These are phyloP conservation scores for Hymenoscyphus albidus DNA, from an alignment of 2,329 filamentous ascomycete species.

Conservation along the genomic window DNA sequence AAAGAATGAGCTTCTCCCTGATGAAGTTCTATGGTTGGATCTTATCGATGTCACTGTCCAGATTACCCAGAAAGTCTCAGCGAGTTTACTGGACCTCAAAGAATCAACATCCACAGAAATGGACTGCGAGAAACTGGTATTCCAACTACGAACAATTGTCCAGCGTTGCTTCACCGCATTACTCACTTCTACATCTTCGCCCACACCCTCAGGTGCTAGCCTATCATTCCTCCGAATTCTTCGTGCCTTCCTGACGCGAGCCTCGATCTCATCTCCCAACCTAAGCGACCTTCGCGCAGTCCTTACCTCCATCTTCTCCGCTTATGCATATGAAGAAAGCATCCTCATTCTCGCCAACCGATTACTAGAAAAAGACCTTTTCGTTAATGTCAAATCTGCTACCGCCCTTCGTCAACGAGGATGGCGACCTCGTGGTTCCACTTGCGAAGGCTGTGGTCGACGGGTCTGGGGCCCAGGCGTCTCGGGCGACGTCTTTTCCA, in stretches of 20 bases:
- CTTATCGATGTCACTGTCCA: constrained; percentile 59
- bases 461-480: constrained; percentile 88
- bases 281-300: constrained; percentile 83
- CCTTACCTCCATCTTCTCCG: constrained; percentile 84
- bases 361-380: constrained; percentile 84
- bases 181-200: constrained; percentile 65
- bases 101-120: constrained; percentile 33
- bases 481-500: constrained; percentile 70
- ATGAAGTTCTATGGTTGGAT: constrained; percentile 57
- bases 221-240: constrained; percentile 85
- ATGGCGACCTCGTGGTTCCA: constrained; percentile 82
- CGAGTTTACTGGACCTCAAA: constrained; percentile 44
- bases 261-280: constrained; percentile 76
- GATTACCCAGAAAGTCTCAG: constrained; percentile 61
- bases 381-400: constrained; percentile 74
- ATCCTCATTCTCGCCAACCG: constrained; percentile 81
- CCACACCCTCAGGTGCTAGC: constrained; percentile 42
- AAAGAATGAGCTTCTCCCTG: constrained; percentile 44
- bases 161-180: constrained; percentile 89
- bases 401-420: constrained; percentile 74
- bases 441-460: constrained; percentile 80
- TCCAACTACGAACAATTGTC: constrained; percentile 71
- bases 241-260: constrained; percentile 80
- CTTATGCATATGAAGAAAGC: constrained; percentile 92
- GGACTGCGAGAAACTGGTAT: constrained; percentile 59